Evolutionary conservation across 805 yeast genomes (phyloP).

Genomic region (Dipodascus albidus): DNA sequence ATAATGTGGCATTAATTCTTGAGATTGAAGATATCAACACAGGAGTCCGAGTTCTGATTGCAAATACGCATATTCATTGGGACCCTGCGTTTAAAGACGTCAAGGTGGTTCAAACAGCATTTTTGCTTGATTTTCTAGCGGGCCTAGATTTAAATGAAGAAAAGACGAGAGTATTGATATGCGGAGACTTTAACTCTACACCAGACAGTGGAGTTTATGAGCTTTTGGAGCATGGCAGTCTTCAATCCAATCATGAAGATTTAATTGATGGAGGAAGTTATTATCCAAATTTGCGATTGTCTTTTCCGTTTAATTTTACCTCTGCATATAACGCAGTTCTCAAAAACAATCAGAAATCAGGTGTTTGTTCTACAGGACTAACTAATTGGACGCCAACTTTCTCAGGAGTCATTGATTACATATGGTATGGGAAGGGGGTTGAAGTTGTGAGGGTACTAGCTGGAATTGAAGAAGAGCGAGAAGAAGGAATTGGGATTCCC

Average conservation of each 20-base stretch:
- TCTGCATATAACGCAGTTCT: slow-evolving; percentile 68
- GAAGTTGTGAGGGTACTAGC: slow-evolving; percentile 73
- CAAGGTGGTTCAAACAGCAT: slow-evolving; percentile 78
- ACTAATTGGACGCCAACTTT: slow-evolving; percentile 83
- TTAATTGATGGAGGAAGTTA: slow-evolving; percentile 72
- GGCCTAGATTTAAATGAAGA: slow-evolving; percentile 32
- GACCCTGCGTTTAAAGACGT: slow-evolving; percentile 86
- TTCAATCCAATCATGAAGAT: slow-evolving; percentile 52
- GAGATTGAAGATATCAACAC: slow-evolving; percentile 56
- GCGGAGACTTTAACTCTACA: slow-evolving; percentile 85
- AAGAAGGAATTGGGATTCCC: slow-evolving; percentile 70
- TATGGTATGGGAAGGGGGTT: slow-evolving; percentile 67
- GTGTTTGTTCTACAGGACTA: slow-evolving; percentile 41
- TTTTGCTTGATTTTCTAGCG: slow-evolving; percentile 68
- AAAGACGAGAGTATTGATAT: slow-evolving; percentile 56
- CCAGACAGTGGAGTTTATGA: slow-evolving; percentile 74
- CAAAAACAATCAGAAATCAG: slow-evolving; percentile 35
- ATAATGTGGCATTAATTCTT: slow-evolving; percentile 65
- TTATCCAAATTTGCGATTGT: slow-evolving; percentile 35
- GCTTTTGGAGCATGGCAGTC: slow-evolving; percentile 58
- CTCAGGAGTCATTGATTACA: slow-evolving; percentile 75
- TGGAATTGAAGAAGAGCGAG: slow-evolving; percentile 58
- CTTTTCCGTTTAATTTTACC: slow-evolving; percentile 47
- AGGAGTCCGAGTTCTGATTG: slow-evolving; percentile 55
- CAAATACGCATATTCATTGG: slow-evolving; percentile 87